A percentile compares a stretch with the other conserved stretches of the same genome.
Evolutionary conservation across 192 early-diverging fungal species (phyloP).

Genomic region (Coemansia sp.): DNA sequence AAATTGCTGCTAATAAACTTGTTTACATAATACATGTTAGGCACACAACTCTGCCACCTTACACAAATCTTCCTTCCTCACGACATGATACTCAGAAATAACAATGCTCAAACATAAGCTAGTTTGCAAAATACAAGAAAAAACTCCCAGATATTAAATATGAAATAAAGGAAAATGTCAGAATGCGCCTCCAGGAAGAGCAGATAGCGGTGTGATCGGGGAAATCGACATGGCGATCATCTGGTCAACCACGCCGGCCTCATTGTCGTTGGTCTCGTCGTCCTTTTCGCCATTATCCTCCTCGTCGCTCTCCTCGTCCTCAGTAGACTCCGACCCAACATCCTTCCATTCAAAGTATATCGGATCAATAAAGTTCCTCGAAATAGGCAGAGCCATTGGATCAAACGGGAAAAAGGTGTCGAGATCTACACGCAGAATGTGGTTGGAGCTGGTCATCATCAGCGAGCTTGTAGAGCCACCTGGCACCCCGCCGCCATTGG

Average conservation of each 20-base stretch:
- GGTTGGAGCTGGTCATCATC: conserved; percentile 9
- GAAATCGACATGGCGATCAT: conserved; percentile 52
- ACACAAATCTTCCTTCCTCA: no score
- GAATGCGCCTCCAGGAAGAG: conserved; percentile 11
- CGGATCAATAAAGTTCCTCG: conserved; percentile 64
- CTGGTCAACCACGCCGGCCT: conserved; percentile 32
- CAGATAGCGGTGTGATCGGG: conserved; percentile 26
- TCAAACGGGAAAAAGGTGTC: conserved; percentile 95
- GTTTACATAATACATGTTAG: no score
- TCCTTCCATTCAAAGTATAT: conserved; percentile 84
- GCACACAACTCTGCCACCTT: no score
- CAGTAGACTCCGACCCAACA: conserved; percentile 54
- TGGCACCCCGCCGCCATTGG: not conserved
- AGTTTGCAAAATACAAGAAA: not conserved
- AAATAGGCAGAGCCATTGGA: conserved; percentile 76
- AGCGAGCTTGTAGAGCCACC: conserved; percentile 8
- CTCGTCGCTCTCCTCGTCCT: conserved; percentile 56
- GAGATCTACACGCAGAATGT: conserved; percentile 52
- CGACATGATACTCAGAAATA: no score
- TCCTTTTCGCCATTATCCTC: conserved; percentile 60
- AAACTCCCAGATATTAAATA: not conserved
- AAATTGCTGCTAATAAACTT: no score
- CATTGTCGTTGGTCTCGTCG: conserved; percentile 56
- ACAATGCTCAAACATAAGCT: not conserved
- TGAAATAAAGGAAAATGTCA: not conserved